phyloP scores from a whole-genome alignment of 2,329 filamentous ascomycete genomes.

The Sclerotinia sclerotiorum region DNA sequence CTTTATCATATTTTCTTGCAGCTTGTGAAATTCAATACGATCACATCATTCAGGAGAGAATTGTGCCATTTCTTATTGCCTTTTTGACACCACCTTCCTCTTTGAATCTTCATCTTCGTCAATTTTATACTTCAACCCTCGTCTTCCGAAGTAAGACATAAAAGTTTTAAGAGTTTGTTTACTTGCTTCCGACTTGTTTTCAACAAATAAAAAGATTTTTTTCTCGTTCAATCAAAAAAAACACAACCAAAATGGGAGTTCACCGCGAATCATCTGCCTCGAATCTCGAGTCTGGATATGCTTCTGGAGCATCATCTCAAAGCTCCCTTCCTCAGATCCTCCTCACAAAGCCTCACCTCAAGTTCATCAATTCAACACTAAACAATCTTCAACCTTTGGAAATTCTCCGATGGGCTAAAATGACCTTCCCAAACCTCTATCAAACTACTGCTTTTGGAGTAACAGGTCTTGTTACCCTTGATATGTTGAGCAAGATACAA shows the following conservation, averaged over 20 bases:
- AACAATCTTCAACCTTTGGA: constrained; percentile 87
- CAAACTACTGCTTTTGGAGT: constrained; percentile 83
- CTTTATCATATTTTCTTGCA: not conserved
- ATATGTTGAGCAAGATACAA: constrained; percentile 79
- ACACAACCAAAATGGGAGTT: constrained; percentile 33
- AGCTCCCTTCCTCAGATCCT: constrained; percentile 70
- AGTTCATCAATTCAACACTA: constrained; percentile 86
- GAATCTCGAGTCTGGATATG: constrained; percentile 80
- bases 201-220: not conserved
- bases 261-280: constrained; percentile 35
- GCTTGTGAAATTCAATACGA: not conserved
- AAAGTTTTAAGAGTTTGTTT: not conserved
- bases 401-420: constrained; percentile 87
- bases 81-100: not conserved
- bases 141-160: not conserved
- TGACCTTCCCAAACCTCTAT: constrained; percentile 84
- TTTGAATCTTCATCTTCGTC: not conserved
- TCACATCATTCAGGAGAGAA: constrained; percentile 19
- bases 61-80: constrained; percentile 14
- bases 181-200: not conserved
- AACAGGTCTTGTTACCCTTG: constrained; percentile 77
- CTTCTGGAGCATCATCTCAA: constrained; percentile 59
- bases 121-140: not conserved
- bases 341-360: constrained; percentile 84
- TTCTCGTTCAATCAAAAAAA: constrained; percentile 11